Evolutionary conservation across 768 basidiomycete genomes (phyloP), one percentile per base, ranked within the genome.

Genomic region (Trametes coccinea): DNA sequence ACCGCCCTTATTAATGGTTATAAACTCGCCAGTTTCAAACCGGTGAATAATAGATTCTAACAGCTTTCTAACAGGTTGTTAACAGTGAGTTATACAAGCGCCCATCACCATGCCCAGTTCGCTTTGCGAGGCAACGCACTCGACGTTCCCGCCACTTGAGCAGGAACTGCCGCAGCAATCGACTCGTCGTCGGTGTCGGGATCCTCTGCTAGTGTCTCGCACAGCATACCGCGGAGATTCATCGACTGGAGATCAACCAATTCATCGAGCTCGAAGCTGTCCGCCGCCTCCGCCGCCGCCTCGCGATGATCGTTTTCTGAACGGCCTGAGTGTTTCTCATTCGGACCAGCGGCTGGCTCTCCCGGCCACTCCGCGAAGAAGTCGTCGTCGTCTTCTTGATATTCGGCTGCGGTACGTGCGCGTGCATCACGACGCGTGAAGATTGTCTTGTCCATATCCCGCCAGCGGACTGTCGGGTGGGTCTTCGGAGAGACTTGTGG

Each of bases 391-490:
- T 40, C 37, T 2, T 57, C 56, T 37, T 49, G 13, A 8, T 31
- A 1, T 6, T 48, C 46, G 27, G 33, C 37, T 22, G 29, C 10
- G 34, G 34, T 37, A 16, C n/a, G 30, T 7, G 16, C 39, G 4
- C 11, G 11, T 10, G 34, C 30, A 9, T 58, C 29, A 37, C 48
- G 46, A 14, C 27, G 34, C 6, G n/a, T n/a, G 33, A 57, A 49
- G 11, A 57, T 31, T 14, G n/a, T 16, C 34, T 49, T 16, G 48
- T 31, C 30, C 16, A 58, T 39, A n/a, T 58, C 48, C 2, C 34
- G 14, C 56, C 56, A 58, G 37, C 56, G 56, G 13, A 58, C 48
- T 10, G 48, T 49, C 10, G 56, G 56, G 8, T 50, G 48, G 39
- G 56, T 58, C 22, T 29, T 37, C 7, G 56, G 56, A 9, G 11